These are phyloP conservation scores for Coemansia asiatica DNA, from an alignment of 192 early-diverging fungal genomes.

Conservation along the genomic window DNA sequence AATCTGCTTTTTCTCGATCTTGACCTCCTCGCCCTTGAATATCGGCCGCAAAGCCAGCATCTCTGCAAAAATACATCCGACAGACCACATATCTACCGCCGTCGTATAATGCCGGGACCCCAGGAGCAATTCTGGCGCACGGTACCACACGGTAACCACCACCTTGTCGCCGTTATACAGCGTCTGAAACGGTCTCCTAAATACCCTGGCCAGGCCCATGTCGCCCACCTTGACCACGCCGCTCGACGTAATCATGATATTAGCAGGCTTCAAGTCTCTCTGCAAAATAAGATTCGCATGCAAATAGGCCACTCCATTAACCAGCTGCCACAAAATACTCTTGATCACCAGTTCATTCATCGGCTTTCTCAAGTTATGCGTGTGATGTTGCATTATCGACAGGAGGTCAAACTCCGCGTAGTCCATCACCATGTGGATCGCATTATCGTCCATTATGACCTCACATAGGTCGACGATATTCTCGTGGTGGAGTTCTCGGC, in stretches of 20 bases:
- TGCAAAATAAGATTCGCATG: slow-evolving; percentile 85
- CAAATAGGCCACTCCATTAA: slow-evolving; percentile 85
- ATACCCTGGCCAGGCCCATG: slow-evolving; percentile 85
- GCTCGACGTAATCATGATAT: slow-evolving; percentile 82
- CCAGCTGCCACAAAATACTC: slow-evolving; percentile 83
- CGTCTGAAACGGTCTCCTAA: slow-evolving; percentile 69
- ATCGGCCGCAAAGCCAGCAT: slow-evolving; percentile 79
- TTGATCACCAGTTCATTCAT: slow-evolving; percentile 85
- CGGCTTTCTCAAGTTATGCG: slow-evolving; percentile 73
- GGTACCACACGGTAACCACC: slow-evolving; percentile 97
- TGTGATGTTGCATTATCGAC: slow-evolving; percentile 90
- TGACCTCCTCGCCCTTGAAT: slow-evolving; percentile 88
- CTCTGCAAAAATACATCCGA: slow-evolving; percentile 95
- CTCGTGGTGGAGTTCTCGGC: slow-evolving; percentile 84
- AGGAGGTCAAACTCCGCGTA: slow-evolving; percentile 90
- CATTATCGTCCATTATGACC: slow-evolving; percentile 88
- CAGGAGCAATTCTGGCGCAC: slow-evolving; percentile 87
- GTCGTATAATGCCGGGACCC: slow-evolving; percentile 88
- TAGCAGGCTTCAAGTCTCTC: slow-evolving; percentile 92
- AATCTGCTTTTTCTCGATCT: slow-evolving; percentile 80
- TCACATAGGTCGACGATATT: slow-evolving; percentile 87
- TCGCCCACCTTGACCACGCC: slow-evolving; percentile 95
- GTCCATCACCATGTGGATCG: slow-evolving; percentile 96
- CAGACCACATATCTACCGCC: slow-evolving; percentile 74
- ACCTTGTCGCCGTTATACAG: slow-evolving; percentile 83